Conservation (phyloP, 768 basidiomycete genomes). For the Lentinula aciculospora region DNA sequence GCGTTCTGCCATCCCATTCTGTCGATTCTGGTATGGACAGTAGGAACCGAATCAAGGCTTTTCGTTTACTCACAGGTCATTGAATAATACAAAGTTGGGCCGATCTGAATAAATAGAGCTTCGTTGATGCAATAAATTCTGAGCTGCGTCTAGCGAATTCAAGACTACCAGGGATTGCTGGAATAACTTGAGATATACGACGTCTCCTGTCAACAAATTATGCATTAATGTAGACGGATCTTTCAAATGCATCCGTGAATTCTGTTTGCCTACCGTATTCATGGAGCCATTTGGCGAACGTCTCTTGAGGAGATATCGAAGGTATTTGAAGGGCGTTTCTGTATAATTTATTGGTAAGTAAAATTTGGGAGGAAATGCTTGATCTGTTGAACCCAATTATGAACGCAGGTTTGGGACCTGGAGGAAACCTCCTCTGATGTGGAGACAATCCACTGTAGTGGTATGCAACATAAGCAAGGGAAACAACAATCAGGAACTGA, state of each 20-base stretch:
- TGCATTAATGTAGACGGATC: neutral
- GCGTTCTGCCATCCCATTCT: conserved; percentile 48
- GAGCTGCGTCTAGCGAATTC: conserved; percentile 37
- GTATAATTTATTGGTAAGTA: neutral
- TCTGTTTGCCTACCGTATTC: neutral
- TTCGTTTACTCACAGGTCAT: conserved; percentile 35
- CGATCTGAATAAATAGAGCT: conserved; percentile 51
- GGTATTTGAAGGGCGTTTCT: conserved; percentile 7
- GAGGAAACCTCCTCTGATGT: neutral
- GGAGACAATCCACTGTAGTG: neutral
- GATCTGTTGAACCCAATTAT: conserved; percentile 5
- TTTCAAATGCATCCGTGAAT: neutral
- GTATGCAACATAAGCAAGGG: neutral
- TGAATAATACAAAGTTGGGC: conserved; percentile 40
- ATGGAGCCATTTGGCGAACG: neutral
- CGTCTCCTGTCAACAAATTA: conserved; percentile 33
- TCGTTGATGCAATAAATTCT: conserved; percentile 47
- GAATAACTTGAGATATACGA: conserved; percentile 35
- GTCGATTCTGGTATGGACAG: conserved; percentile 2
- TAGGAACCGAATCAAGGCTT: neutral
- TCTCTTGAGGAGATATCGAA: neutral
- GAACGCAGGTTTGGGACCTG: neutral
- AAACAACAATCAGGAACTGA: neutral
- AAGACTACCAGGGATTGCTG: conserved; percentile 45
- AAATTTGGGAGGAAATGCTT: neutral